Conservation (phyloP, 306 rosid genomes). For the Canavalia gladiata region DNA sequence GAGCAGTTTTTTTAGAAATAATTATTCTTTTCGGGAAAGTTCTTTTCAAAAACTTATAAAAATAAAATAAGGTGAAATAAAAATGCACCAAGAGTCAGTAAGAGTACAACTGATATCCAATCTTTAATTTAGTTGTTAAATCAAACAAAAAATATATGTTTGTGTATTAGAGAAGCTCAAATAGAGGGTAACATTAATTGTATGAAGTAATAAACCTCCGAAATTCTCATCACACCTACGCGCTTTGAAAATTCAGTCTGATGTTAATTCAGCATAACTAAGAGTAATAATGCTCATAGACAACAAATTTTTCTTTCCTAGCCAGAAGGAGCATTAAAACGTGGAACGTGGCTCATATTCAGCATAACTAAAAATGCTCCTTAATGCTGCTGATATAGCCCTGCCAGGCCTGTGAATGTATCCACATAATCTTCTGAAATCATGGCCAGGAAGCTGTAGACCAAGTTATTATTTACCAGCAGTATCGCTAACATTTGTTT, state of each 20-base stretch:
- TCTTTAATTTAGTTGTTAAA: not conserved
- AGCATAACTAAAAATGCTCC: no score
- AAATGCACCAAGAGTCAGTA: not conserved
- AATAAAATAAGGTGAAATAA: no score
- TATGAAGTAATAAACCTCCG: not conserved
- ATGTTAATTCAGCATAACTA: not conserved
- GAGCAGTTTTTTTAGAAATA: no score
- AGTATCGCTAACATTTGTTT: conserved; percentile 2
- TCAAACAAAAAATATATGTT: not conserved
- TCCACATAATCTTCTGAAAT: not conserved
- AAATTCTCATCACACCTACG: not conserved
- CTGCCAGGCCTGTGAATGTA: not conserved
- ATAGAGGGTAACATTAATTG: not conserved
- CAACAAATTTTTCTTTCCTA: not conserved
- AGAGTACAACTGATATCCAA: not conserved
- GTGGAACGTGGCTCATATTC: no score
- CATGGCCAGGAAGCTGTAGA: not conserved
- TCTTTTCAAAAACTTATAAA: no score
- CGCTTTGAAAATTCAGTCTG: not conserved
- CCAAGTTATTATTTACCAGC: not conserved
- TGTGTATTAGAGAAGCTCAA: not conserved
- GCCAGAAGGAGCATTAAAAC: not conserved
- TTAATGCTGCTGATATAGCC: not conserved
- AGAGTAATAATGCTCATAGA: not conserved
- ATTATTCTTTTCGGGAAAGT: no score